phyloP scores from a whole-genome alignment of 2,329 filamentous ascomycete species.

The Fusarium sp. region DNA sequence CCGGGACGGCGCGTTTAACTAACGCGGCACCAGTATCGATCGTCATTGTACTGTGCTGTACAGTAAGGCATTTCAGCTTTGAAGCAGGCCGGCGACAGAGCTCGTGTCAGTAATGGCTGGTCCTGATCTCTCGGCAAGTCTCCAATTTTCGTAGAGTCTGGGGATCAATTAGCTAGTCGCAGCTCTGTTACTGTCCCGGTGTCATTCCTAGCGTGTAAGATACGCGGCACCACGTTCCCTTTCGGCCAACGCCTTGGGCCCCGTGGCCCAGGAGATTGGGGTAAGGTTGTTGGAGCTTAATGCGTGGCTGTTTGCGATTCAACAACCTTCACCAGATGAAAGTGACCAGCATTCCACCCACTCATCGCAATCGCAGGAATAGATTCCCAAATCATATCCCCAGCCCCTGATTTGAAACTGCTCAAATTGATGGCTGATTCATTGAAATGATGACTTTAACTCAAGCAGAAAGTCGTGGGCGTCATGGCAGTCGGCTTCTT shows the following conservation, averaged over 20 bases:
- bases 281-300: slow-evolving; percentile 34
- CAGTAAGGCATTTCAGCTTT: slow-evolving; percentile 16
- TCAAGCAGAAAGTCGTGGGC: slow-evolving; percentile 17
- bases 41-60: slow-evolving; percentile 27
- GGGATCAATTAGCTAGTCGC: slow-evolving; percentile 35
- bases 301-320: slow-evolving; percentile 27
- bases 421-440: slow-evolving; percentile 14
- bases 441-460: slow-evolving; percentile 26
- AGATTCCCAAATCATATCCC: not conserved
- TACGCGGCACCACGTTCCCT: slow-evolving; percentile 11
- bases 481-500: slow-evolving; percentile 30
- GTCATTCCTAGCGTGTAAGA: slow-evolving; percentile 27
- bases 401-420: not conserved
- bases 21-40: slow-evolving; percentile 25
- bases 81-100: slow-evolving; percentile 26
- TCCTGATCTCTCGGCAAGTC: slow-evolving; percentile 29
- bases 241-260: slow-evolving; percentile 36
- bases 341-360: slow-evolving; percentile 29
- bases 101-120: slow-evolving; percentile 45
- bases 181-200: slow-evolving; percentile 26
- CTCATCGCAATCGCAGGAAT: slow-evolving; percentile 10
- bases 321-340: slow-evolving; percentile 33
- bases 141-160: slow-evolving; percentile 36
- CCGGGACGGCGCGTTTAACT: slow-evolving; percentile 21
- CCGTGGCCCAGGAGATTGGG: slow-evolving; percentile 43